A percentile compares a stretch with the other conserved stretches of the same genome.
phyloP scores from a whole-genome alignment of 1,284 basidiomycete species.

The Ustilago xerochloae region DNA sequence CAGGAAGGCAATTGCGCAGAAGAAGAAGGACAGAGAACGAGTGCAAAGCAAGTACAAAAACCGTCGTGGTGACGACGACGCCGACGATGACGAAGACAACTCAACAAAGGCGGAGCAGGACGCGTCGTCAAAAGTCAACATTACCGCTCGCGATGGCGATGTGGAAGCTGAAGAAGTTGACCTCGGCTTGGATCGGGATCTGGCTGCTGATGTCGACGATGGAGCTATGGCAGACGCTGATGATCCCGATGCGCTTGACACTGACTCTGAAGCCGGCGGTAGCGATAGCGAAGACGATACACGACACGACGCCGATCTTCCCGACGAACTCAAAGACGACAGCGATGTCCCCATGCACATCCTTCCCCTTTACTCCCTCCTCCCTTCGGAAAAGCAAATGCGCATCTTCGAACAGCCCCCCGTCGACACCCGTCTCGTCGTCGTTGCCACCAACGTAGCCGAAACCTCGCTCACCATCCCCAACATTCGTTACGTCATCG shows the following conservation, averaged over 20 bases:
- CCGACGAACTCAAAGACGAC: slow-evolving; percentile 53
- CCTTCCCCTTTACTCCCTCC: slow-evolving; percentile 79
- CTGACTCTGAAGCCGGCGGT: slow-evolving; percentile 50
- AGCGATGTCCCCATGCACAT: slow-evolving; percentile 71
- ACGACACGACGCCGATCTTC: slow-evolving; percentile 54
- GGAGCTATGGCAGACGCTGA: slow-evolving; percentile 67
- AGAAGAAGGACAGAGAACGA: slow-evolving; percentile 35
- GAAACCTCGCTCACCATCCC: slow-evolving; percentile 84
- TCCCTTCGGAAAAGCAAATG: slow-evolving; percentile 80
- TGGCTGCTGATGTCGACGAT: slow-evolving; percentile 71
- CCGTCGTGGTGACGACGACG: slow-evolving; percentile 17
- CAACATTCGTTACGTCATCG: slow-evolving; percentile 80
- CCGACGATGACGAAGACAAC: slow-evolving; percentile 21
- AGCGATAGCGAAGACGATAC: slow-evolving; percentile 26
- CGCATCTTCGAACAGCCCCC: slow-evolving; percentile 78
- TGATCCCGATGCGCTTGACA: slow-evolving; percentile 68
- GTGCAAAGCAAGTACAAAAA: slow-evolving; percentile 25
- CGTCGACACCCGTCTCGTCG: slow-evolving; percentile 75
- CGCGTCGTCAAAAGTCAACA: slow-evolving; percentile 14
- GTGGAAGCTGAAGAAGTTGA: slow-evolving; percentile 87
- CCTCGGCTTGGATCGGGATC: slow-evolving; percentile 72
- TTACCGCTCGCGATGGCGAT: slow-evolving; percentile 65
- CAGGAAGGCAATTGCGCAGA: slow-evolving; percentile 74
- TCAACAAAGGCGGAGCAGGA: slow-evolving; percentile 33
- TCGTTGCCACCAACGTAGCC: slow-evolving; percentile 81